Evolutionary conservation across 2,329 filamentous ascomycete genomes (phyloP).

Genomic region (Ophiostoma novo-ulmi): DNA sequence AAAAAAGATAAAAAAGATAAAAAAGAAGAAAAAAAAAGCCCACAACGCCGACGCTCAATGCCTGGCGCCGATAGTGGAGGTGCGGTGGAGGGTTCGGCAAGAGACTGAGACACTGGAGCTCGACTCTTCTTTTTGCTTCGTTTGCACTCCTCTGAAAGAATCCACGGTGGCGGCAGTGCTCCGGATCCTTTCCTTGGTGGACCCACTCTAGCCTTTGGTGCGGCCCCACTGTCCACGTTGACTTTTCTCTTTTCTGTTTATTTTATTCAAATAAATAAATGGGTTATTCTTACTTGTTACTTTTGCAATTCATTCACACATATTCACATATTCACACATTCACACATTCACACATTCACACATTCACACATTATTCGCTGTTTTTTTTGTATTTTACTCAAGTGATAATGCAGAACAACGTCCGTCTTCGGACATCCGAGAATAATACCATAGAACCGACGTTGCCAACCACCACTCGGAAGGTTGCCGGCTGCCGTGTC

Average conservation of each 20-base stretch:
- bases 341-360: too few relatives aligned
- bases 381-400: background rate
- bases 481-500: background rate
- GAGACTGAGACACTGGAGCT: too few relatives aligned
- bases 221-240: constrained; percentile 2
- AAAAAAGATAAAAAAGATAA: background rate
- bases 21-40: background rate
- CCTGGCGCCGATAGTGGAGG: constrained; percentile 3
- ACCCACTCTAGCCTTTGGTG: background rate
- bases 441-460: background rate
- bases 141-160: too few relatives aligned
- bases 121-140: too few relatives aligned
- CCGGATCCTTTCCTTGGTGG: background rate
- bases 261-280: background rate
- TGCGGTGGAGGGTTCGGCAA: background rate
- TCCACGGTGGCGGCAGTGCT: constrained; percentile 1
- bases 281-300: background rate
- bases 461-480: background rate
- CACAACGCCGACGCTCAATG: background rate
- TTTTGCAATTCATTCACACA: background rate
- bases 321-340: too few relatives aligned
- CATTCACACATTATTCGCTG: background rate
- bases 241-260: background rate
- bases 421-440: background rate
- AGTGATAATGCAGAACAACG: background rate